These are phyloP conservation scores for Mycena vulgaris DNA, from an alignment of 768 basidiomycete species.

Conservation along the genomic window DNA sequence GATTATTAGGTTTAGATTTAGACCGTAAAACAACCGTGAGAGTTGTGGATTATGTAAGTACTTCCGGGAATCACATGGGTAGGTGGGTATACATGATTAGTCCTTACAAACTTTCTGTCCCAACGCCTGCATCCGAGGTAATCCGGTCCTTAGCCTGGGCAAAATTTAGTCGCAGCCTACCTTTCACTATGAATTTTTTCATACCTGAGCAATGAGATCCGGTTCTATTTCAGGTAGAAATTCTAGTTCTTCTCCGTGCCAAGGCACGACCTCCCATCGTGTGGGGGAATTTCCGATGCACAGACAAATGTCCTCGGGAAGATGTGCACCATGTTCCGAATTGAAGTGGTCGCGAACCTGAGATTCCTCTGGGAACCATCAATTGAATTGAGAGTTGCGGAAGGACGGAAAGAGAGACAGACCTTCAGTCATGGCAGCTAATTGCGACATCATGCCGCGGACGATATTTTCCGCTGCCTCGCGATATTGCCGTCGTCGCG, in stretches of 20 bases:
- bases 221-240: slow-evolving; percentile 72
- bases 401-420: slow-evolving; percentile 25
- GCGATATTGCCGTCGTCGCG: slow-evolving; percentile 75
- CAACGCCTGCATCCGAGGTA: slow-evolving; percentile 15
- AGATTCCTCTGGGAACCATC: slow-evolving; percentile 71
- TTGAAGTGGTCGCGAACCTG: slow-evolving; percentile 78
- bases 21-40: too few relatives aligned
- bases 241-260: slow-evolving; percentile 69
- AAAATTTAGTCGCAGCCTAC: not conserved
- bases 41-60: too few relatives aligned
- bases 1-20: too few relatives aligned
- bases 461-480: slow-evolving; percentile 79
- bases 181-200: not conserved
- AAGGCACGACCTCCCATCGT: slow-evolving; percentile 77
- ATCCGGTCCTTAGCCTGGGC: slow-evolving; percentile 28
- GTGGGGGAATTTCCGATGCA: slow-evolving; percentile 84
- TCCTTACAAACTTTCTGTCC: slow-evolving; percentile 17
- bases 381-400: not conserved
- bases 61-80: too few relatives aligned
- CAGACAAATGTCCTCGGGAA: slow-evolving; percentile 87
- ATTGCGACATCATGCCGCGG: slow-evolving; percentile 73
- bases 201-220: slow-evolving; percentile 72
- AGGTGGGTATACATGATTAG: too few relatives aligned
- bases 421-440: slow-evolving; percentile 81
- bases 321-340: slow-evolving; percentile 76